Evolutionary conservation across 768 basidiomycete genomes (phyloP).

Genomic region (Leccinum obscurum): DNA sequence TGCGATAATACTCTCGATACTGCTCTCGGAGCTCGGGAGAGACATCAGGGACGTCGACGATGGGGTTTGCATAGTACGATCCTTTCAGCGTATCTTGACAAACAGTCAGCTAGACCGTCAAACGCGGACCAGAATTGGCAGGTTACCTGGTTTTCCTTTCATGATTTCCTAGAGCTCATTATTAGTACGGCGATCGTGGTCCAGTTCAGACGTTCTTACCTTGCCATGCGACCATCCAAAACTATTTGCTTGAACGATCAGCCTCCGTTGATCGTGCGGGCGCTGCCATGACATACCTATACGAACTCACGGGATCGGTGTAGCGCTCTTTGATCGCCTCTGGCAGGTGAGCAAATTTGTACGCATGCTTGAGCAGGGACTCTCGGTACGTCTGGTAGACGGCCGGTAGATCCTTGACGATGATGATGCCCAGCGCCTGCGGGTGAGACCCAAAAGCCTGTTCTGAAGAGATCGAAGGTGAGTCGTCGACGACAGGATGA

Average conservation of each 20-base stretch:
- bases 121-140: neutral
- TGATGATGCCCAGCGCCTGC: slow-evolving; percentile 74
- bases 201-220: slow-evolving; percentile 37
- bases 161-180: slow-evolving; percentile 71
- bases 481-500: neutral
- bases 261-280: neutral
- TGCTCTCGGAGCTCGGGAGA: slow-evolving; percentile 48
- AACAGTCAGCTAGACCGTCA: slow-evolving; percentile 4
- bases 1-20: slow-evolving; percentile 84
- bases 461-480: slow-evolving; percentile 41
- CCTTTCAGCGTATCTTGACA: slow-evolving; percentile 80
- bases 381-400: slow-evolving; percentile 64
- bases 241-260: slow-evolving; percentile 35
- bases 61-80: slow-evolving; percentile 86
- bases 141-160: slow-evolving; percentile 86
- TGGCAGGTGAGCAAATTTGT: slow-evolving; percentile 73
- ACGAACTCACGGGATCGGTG: slow-evolving; percentile 68
- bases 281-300: slow-evolving; percentile 55
- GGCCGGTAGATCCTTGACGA: slow-evolving; percentile 78
- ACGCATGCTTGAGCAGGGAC: slow-evolving; percentile 70
- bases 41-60: slow-evolving; percentile 66
- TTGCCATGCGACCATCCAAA: slow-evolving; percentile 99
- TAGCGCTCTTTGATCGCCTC: slow-evolving; percentile 70
- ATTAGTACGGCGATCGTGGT: neutral
- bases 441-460: slow-evolving; percentile 82